Percentiles rank a stretch among this genome's conserved stretches.
Conservation (phyloP, 306 rosid species). For the Comarum palustre region DNA sequence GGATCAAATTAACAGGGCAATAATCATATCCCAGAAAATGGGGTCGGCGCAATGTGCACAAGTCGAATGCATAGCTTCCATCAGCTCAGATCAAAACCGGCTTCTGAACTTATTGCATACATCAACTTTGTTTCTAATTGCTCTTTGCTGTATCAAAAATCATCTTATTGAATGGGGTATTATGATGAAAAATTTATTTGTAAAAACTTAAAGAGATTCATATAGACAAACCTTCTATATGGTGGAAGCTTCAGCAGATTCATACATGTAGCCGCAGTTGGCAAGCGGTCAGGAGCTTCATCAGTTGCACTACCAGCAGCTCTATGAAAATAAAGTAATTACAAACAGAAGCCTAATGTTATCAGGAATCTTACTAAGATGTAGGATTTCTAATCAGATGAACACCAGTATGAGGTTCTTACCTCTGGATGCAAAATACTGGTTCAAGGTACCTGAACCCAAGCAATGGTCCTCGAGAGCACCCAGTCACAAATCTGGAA, state of each 20-base stretch:
- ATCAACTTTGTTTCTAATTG: constrained; percentile 80
- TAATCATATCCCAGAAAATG: not conserved
- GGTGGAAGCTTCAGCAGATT: constrained; percentile 98
- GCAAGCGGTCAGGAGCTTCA: constrained; percentile 90
- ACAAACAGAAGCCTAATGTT: not conserved
- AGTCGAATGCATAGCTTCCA: constrained; percentile 14
- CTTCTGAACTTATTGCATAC: constrained; percentile 89
- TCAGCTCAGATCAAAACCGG: constrained; percentile 94
- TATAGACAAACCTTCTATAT: constrained; percentile 68
- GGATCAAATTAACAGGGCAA: not conserved
- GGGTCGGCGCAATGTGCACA: constrained; percentile 1
- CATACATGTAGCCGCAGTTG: constrained; percentile 98
- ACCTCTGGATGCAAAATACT: constrained; percentile 91
- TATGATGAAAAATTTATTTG: not conserved
- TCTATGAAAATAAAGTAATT: constrained; percentile 35
- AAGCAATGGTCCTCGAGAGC: constrained; percentile 96
- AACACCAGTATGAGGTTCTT: constrained; percentile 2
- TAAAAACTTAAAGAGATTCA: not conserved
- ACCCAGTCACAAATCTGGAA: constrained; percentile 92
- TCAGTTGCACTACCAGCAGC: constrained; percentile 89
- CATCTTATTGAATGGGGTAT: not conserved
- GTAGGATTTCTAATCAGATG: not conserved
- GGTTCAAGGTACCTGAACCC: constrained; percentile 93
- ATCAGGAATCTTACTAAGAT: not conserved
- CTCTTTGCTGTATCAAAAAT: constrained; percentile 63